These are phyloP conservation scores for Zopfia rhizophila DNA, from an alignment of 2,329 filamentous ascomycete genomes.

Conservation along the genomic window DNA sequence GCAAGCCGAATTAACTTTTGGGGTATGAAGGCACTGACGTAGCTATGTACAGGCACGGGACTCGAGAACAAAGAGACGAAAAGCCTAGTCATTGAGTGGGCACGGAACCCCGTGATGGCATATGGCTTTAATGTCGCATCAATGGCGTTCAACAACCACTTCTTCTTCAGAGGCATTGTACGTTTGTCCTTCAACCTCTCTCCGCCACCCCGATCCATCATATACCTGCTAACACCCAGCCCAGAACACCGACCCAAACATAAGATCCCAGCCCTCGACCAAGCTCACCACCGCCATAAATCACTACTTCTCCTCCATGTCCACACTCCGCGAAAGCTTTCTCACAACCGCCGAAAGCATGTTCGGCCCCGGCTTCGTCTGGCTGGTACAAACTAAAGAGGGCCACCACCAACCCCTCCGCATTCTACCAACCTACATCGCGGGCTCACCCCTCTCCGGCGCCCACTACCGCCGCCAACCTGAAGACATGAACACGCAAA, in stretches of 20 bases:
- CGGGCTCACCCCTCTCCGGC: conserved; percentile 85
- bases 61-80: conserved; percentile 71
- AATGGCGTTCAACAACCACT: conserved; percentile 92
- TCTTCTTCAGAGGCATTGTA: conserved; percentile 76
- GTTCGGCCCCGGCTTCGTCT: conserved; percentile 98
- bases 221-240: conserved; percentile 37
- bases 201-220: conserved; percentile 12
- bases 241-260: conserved; percentile 44
- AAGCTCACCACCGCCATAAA: conserved; percentile 71
- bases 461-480: conserved; percentile 81
- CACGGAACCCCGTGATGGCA: conserved; percentile 81
- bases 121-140: conserved; percentile 94
- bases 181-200: conserved; percentile 12
- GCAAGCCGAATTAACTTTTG: conserved; percentile 2
- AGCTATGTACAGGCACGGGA: conserved; percentile 66
- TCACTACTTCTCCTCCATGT: conserved; percentile 80
- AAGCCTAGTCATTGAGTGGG: conserved; percentile 76
- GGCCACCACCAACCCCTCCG: conserved; percentile 63
- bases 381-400: conserved; percentile 75
- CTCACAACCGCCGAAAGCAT: conserved; percentile 83
- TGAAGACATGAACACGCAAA: conserved; percentile 74
- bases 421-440: conserved; percentile 89
- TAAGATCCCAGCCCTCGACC: conserved; percentile 42
- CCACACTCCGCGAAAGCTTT: conserved; percentile 83
- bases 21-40: conserved; percentile 4